Base-by-base conservation (phyloP, 2,329 filamentous ascomycete species). In the Fusarium decemcellulare region DNA sequence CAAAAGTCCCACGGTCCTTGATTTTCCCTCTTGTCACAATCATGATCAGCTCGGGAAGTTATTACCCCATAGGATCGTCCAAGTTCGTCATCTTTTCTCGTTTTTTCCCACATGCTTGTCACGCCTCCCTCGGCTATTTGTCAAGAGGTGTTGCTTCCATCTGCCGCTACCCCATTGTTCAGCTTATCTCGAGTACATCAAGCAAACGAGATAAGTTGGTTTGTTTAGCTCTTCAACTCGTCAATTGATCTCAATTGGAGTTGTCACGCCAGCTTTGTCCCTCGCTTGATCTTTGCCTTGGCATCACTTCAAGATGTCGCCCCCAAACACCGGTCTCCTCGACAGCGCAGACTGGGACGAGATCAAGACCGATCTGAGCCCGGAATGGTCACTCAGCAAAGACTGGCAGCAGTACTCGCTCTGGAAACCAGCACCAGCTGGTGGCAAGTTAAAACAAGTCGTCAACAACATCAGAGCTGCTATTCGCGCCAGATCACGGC, bases 341-440 rank as follows among this genome's bases (percentile, higher is more conserved):
- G 77, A 79, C 54, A 74, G 72, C 63, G 71, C 74, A 16, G 75
- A 77, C 18, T 80, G 80, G 79, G 77, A 80, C 30, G 76, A 77
- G 2, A 68, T 74, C 53, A 76, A 74, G 47, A 53, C 64, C 4
- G 62, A 71, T 29, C 56, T 70, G 11, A 63, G 58, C 27, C 50
- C 74, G 54, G 67, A 70, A n/a, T 71, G 67, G 67, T 8, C 62
- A 6, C 61, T 71, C 16, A 70, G 68, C 27, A 72, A 71, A 7
- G 47, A 65, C 54, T 76, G 64, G 72, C 74, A 70, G 9, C 61
- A 64, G 27, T 65, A 69, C 43, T 23, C 23, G 23, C 23, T 23
- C 23, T 78, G 76, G 76, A 79, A 73, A 57, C 76, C 77, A 27
- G 63, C 73, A 2, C 59, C 54, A 32, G 61, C 74, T 10, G 61